Base-by-base conservation (phyloP, 257 asterid species). In the Agastache rugosa region DNA sequence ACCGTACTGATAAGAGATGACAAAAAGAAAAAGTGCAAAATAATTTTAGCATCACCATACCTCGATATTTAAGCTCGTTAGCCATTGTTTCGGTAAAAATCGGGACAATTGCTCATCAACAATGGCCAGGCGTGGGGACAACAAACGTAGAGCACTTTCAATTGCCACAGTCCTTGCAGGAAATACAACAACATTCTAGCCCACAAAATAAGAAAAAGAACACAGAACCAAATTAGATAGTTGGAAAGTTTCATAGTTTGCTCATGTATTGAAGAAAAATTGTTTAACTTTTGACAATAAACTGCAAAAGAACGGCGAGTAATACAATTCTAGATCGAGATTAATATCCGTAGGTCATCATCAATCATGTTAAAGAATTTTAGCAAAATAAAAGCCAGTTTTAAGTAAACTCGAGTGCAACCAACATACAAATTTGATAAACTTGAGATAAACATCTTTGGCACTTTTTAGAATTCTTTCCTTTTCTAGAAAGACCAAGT, bases 81-180 rank as follows among this genome's bases (percentile, higher is more conserved):
- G 55, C 72, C 72, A 67, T 67, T 27, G 59, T 8, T 67, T 67
- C 2, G 72, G 72, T 17, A 67, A 47, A 47, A 15, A 25, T 47
- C 23, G 44, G 5, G 72, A 67, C 60, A 67, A 27, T 47, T 67
- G 60, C 48, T 67, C 72, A 47, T 67, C 72, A 47, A 67, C 72
- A 47, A 67, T 47, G 25, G 72, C 72, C 27, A 67, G 72, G 45
- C 45, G 59, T 27, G 72, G 72, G 29, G 72, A 67, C 60, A 67
- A 47, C 58, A 67, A 47, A 67, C 44, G 72, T 16, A 67, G 60
- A 67, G 60, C 44, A 67, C 72, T 67, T 27, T 67, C 72, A 25
- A 67, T 67, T 3, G 72, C 72, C 72, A 67, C 72, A 47, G 44
- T 67, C 44, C 72, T 67, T 47, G 72, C 29, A 15, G 72, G 72